A percentile compares a stretch with the other conserved stretches of the same genome.
Evolutionary conservation across 805 yeast species (phyloP).

Genomic region (Nakazawaea peltata): DNA sequence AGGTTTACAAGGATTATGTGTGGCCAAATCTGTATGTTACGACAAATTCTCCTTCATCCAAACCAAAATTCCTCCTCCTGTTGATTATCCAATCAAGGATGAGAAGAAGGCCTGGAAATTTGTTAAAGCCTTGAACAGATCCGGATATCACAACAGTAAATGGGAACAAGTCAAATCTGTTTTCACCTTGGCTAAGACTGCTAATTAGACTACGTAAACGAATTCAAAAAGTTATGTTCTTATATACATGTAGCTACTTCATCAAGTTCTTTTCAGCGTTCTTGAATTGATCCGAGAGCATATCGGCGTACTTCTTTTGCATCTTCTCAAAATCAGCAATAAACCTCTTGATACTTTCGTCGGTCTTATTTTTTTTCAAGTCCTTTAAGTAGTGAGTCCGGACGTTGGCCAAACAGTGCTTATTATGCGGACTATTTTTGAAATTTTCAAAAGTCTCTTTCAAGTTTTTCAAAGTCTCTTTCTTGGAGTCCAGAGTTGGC

Average conservation of each 20-base stretch:
- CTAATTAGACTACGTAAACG: too few species aligned
- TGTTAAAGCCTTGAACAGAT: conserved; percentile 71
- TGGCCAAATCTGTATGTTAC: conserved; percentile 79
- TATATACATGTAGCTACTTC: conserved; percentile 10
- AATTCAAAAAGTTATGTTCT: not conserved
- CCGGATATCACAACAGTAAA: conserved; percentile 70
- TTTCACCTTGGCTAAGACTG: conserved; percentile 43
- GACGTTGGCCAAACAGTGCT: conserved; percentile 43
- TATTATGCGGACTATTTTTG: conserved; percentile 38
- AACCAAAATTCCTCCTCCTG: conserved; percentile 76
- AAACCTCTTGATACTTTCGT: conserved; percentile 49
- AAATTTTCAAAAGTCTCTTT: conserved; percentile 61
- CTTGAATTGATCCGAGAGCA: conserved; percentile 49
- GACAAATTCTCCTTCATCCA: conserved; percentile 75
- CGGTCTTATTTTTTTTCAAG: conserved; percentile 41
- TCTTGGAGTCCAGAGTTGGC: conserved; percentile 59
- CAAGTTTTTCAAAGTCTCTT: conserved; percentile 47
- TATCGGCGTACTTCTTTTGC: conserved; percentile 56
- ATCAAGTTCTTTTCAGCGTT: conserved; percentile 35
- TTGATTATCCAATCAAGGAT: conserved; percentile 86
- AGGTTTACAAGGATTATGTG: conserved; percentile 85
- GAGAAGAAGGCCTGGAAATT: conserved; percentile 84
- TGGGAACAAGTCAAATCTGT: conserved; percentile 62
- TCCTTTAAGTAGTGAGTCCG: conserved; percentile 54
- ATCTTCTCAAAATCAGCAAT: conserved; percentile 56